Percentiles rank a stretch among this genome's conserved stretches.
phyloP scores from a whole-genome alignment of 2,329 filamentous ascomycete species.

The Aschersonia sp. region DNA sequence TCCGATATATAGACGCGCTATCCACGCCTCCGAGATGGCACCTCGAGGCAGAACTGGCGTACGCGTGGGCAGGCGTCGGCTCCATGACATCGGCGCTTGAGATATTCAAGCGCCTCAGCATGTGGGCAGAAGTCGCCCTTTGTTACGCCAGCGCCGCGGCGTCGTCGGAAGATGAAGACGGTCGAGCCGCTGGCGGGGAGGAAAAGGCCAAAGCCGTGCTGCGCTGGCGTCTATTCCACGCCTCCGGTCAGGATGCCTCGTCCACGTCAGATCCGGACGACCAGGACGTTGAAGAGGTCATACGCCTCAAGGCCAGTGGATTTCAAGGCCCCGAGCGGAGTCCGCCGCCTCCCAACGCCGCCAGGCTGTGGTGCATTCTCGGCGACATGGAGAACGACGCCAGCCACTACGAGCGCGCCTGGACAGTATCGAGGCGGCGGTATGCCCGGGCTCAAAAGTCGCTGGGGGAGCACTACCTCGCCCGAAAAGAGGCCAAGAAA shows the following conservation, averaged over 20 bases:
- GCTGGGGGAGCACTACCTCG: constrained; percentile 64
- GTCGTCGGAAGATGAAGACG: constrained; percentile 44
- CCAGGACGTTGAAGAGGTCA: constrained; percentile 38
- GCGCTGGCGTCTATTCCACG: constrained; percentile 64
- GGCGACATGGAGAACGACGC: constrained; percentile 74
- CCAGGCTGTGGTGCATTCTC: constrained; percentile 82
- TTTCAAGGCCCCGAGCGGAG: constrained; percentile 49
- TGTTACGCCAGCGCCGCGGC: constrained; percentile 56
- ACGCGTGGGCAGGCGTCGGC: constrained; percentile 81
- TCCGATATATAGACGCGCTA: constrained; percentile 74
- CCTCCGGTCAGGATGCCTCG: constrained; percentile 25
- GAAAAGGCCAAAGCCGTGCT: constrained; percentile 69
- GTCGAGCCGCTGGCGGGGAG: constrained; percentile 46
- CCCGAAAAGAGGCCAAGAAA: constrained; percentile 47
- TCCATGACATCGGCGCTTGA: constrained; percentile 82
- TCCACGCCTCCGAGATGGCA: constrained; percentile 84
- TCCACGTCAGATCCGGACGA: constrained; percentile 28
- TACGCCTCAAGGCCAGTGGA: constrained; percentile 35
- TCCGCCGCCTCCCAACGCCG: constrained; percentile 66
- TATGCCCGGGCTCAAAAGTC: constrained; percentile 83
- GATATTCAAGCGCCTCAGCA: constrained; percentile 83
- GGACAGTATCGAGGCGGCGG: constrained; percentile 67
- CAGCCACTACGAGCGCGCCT: constrained; percentile 68
- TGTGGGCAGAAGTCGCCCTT: constrained; percentile 91
- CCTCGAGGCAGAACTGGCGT: constrained; percentile 81